Evolutionary conservation across 1,284 basidiomycete species (phyloP).

Genomic region (Ustilago bromivora): DNA sequence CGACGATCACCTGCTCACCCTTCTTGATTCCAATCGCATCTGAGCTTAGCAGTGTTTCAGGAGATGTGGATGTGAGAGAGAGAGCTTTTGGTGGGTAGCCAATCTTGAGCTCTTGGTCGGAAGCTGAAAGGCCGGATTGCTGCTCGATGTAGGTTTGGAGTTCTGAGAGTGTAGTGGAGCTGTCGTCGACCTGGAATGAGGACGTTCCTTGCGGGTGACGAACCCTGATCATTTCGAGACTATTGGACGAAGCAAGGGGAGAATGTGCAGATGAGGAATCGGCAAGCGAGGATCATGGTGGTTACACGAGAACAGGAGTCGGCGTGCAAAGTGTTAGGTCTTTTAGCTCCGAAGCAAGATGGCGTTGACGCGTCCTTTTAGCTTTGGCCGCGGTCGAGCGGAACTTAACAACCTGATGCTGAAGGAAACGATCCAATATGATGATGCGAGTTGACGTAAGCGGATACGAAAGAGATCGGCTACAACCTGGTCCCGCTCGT

Average conservation of each 20-base stretch:
- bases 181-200: constrained; percentile 29
- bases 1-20: constrained; percentile 50
- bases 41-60: constrained; percentile 12
- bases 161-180: constrained; percentile 13
- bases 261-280: not conserved
- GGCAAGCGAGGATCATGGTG: not conserved
- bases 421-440: no score
- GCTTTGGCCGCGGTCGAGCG: not conserved
- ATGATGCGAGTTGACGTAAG: no score
- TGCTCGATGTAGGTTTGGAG: constrained; percentile 30
- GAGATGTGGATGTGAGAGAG: not conserved
- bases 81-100: constrained; percentile 49
- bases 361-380: constrained; percentile 17
- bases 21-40: constrained; percentile 21
- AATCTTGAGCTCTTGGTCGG: constrained; percentile 46
- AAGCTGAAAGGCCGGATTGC: constrained; percentile 21
- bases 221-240: constrained; percentile 38
- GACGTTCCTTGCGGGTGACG: constrained; percentile 49
- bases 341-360: not conserved
- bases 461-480: no score
- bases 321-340: constrained; percentile 14
- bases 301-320: not conserved
- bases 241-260: not conserved
- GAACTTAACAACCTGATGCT: not conserved
- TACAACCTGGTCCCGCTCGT: no score